Base-by-base conservation (phyloP, 441 rosid species). In the Croton setiger region DNA sequence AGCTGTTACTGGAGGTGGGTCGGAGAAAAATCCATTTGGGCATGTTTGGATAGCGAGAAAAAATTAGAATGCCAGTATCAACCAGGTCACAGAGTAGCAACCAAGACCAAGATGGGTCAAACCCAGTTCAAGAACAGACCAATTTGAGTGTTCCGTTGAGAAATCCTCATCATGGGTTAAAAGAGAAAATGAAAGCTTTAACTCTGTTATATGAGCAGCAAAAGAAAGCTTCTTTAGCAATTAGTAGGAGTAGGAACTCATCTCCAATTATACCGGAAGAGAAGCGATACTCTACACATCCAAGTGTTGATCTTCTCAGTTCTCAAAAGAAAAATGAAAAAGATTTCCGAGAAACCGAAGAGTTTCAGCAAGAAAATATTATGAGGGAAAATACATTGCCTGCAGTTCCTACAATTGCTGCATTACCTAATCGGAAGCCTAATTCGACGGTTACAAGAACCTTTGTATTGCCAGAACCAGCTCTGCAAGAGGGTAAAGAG, bases 191-290 rank as follows among this genome's bases (percentile, higher is more conserved):
- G 93, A 86, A 64, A 82, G 92, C 91, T 68, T 77, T 90, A 23
- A 86, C 93, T 51, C 79, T 84, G 44, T 83, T 90, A 72, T 90
- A 90, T 78, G 96, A 90, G 84, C 92, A 91, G 75, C 88, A 85
- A 69, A 91, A 88, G 88, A 78, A 76, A 81, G 88, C 91, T 33
- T 82, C 90, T 49, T 72, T 39, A 9, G 10, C 72, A 33, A 74
- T 83, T 71, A 64, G 74, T 47, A 74, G 87, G 69, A 83, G 74
- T 47, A 74, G 87, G 69, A 83, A 73, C 47, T 76, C 31, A 5
- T 84, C 90, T 45, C 87, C 92, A 0, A 78, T 27, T 0, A 27
- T 83, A 69, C 82, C 76, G 1, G 84, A 81, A 68, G 88, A 84
- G 56, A 83, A 52, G 68, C 79, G 85, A 21, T 72, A 84, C 21